These are phyloP conservation scores for Jasminum sambac DNA, from an alignment of 257 asterid species.

Conservation along the genomic window DNA sequence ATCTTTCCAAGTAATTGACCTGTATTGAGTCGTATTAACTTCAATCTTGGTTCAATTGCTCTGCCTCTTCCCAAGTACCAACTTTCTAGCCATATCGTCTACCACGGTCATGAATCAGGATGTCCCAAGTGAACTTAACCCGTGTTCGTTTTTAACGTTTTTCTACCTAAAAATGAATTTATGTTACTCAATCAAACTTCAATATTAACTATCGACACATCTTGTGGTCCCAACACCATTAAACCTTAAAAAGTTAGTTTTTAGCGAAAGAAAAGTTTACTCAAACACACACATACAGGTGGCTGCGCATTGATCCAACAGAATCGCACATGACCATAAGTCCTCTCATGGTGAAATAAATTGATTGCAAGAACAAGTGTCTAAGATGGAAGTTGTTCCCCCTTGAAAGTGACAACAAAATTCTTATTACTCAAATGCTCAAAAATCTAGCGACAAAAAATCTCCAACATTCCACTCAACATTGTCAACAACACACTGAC, in stretches of 20 bases:
- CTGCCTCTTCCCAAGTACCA: neutral
- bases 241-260: too few species aligned
- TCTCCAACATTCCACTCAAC: neutral
- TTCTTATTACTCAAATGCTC: neutral
- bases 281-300: neutral
- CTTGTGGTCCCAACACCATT: too few species aligned
- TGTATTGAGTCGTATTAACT: neutral
- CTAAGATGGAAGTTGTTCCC: neutral
- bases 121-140: neutral
- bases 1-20: neutral
- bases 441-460: neutral
- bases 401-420: neutral
- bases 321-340: neutral
- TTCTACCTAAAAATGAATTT: too few species aligned
- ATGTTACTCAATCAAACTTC: too few species aligned
- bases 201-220: too few species aligned
- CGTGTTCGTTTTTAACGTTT: neutral
- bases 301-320: neutral
- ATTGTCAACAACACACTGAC: neutral
- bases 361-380: neutral
- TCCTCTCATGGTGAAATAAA: neutral
- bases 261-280: too few species aligned
- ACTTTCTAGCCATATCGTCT: neutral
- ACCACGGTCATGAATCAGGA: neutral
- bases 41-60: neutral